Evolutionary conservation across 2,329 filamentous ascomycete genomes (phyloP), one percentile per base, ranked within the genome.

Genomic region (Sarocladium kiliense): DNA sequence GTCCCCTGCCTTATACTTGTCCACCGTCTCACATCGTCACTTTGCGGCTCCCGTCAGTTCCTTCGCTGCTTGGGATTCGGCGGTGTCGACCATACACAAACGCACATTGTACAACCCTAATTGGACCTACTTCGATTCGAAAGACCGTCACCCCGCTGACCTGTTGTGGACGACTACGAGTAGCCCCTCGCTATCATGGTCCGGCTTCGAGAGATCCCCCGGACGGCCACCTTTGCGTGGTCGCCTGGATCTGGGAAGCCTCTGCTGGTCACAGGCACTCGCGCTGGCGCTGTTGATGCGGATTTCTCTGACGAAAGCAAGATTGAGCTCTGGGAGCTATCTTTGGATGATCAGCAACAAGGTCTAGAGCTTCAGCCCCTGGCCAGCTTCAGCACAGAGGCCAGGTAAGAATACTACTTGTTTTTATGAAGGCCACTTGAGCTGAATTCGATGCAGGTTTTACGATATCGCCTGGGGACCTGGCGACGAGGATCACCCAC

Each of bases 251-350:
- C 89, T 53, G 81, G 83, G 37, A 84, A 86, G 63, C 91, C 93
- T 64, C 79, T 96, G 63, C 79, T 99, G 61, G 93, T 91, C 58
- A 99, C 94, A 26, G 94, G 94, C 65, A 99, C 94, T 47, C 87
- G 92, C 64, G 92, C 94, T 58, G 94, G 94, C 60, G 94, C 94
- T 64, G 91, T 99, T 41, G 91, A 96, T 73, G 92, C 90, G 64
- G 92, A 97, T 72, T 99, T 99, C 74, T 97, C 94, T 26, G 94
- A 94, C 71, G 92, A 97, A 71, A 97, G 91, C 60, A 93, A 93
- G 75, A 78, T 99, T 56, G 94, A 99, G 77, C 80, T 99, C 58
- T 99, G 94, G 94, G 91, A 97, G 73, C 79, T 99, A 62, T 86
- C 84, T 67, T 79, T 97, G 62, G 90, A 95, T 71, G 85, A 85